A percentile compares a stretch with the other conserved stretches of the same genome.
Evolutionary conservation across 345 rosid genomes (phyloP).

Genomic region (Odontarrhena argentea): DNA sequence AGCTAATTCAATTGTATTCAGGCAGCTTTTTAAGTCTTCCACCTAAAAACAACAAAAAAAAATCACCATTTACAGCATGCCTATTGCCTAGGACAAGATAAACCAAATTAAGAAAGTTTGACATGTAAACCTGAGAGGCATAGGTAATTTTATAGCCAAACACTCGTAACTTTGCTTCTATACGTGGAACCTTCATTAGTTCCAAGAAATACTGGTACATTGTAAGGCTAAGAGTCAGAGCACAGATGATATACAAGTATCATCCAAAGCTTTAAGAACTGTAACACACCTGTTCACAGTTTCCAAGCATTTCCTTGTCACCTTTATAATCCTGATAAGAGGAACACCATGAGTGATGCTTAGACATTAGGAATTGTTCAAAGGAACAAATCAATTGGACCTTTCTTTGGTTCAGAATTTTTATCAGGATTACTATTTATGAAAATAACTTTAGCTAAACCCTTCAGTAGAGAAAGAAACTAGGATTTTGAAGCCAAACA

Average conservation of each 20-base stretch:
- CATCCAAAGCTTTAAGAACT: conserved; percentile 31
- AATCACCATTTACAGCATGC: conserved; percentile 10
- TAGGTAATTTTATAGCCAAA: conserved; percentile 92
- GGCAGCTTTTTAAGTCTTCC: conserved; percentile 72
- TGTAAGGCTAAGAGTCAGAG: conserved; percentile 35
- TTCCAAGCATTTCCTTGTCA: conserved; percentile 89
- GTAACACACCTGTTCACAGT: conserved; percentile 85
- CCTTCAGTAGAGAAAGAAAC: conserved; percentile 11
- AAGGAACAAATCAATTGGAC: conserved; percentile 8
- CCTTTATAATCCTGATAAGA: conserved; percentile 77
- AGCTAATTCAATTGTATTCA: conserved; percentile 68
- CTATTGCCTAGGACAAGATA: conserved; percentile 4
- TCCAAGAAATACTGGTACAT: conserved; percentile 83
- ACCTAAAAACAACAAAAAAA: conserved; percentile 50
- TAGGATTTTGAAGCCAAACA: conserved; percentile 25
- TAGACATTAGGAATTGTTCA: conserved; percentile 14
- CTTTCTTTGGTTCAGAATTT: conserved; percentile 20
- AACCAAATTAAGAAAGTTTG: conserved; percentile 24
- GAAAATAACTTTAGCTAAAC: not conserved
- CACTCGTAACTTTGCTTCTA: conserved; percentile 92
- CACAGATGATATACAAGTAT: conserved; percentile 27
- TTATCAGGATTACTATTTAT: conserved; percentile 1
- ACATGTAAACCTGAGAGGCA: conserved; percentile 68
- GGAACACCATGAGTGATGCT: conserved; percentile 30
- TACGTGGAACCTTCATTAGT: conserved; percentile 94